These are phyloP conservation scores for Paracoccidioides lutzii DNA, from an alignment of 2,329 filamentous ascomycete species.

Conservation along the genomic window DNA sequence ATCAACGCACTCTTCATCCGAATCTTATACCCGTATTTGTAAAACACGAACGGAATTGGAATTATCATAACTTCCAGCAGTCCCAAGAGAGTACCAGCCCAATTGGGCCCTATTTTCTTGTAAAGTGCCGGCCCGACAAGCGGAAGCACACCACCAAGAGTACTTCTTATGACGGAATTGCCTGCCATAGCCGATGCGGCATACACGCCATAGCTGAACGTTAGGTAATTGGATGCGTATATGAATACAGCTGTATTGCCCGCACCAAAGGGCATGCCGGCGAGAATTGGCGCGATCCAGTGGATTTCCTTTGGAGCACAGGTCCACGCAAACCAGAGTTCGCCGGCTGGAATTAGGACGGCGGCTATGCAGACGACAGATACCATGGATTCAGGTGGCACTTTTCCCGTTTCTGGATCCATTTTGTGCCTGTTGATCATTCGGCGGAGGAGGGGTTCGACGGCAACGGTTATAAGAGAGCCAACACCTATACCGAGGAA, in stretches of 20 bases:
- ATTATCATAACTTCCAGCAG: slow-evolving; percentile 60
- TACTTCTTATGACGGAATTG: slow-evolving; percentile 59
- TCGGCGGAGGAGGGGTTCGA: slow-evolving; percentile 56
- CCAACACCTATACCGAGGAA: slow-evolving; percentile 61
- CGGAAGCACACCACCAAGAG: slow-evolving; percentile 66
- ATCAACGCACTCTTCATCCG: slow-evolving; percentile 44
- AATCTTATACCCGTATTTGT: slow-evolving; percentile 46
- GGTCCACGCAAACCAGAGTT: slow-evolving; percentile 83
- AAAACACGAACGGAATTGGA: slow-evolving; percentile 71
- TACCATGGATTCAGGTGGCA: slow-evolving; percentile 67
- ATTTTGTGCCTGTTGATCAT: slow-evolving; percentile 65
- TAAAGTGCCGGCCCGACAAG: slow-evolving; percentile 66
- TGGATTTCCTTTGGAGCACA: slow-evolving; percentile 63
- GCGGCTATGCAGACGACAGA: slow-evolving; percentile 67
- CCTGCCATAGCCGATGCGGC: slow-evolving; percentile 68
- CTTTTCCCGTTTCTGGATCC: slow-evolving; percentile 61
- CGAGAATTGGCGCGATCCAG: slow-evolving; percentile 67
- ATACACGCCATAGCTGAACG: slow-evolving; percentile 67
- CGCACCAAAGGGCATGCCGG: slow-evolving; percentile 64
- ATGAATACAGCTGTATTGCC: slow-evolving; percentile 73
- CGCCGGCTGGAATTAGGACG: slow-evolving; percentile 59
- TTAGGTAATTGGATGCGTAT: slow-evolving; percentile 68
- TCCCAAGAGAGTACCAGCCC: slow-evolving; percentile 65
- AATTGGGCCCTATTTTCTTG: slow-evolving; percentile 53
- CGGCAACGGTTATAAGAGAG: slow-evolving; percentile 37